Conservation (phyloP, 805 yeast species). For the Torulaspora microellipsoides region DNA sequence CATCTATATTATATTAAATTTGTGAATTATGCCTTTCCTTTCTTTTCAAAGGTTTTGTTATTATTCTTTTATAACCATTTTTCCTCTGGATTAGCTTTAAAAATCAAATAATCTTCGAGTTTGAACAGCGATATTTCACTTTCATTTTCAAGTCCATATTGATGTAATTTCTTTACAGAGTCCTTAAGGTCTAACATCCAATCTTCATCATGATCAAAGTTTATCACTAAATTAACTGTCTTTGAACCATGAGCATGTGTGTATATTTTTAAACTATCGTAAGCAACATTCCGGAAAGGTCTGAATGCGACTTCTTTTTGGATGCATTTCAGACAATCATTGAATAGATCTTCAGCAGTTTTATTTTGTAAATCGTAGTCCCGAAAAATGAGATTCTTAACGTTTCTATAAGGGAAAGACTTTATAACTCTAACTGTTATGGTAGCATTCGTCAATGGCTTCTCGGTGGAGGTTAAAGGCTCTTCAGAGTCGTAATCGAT, state of each 20-base stretch:
- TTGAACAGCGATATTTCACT: constrained; percentile 88
- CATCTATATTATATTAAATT: constrained; percentile 1
- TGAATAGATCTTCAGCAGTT: constrained; percentile 61
- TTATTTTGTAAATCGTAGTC: constrained; percentile 66
- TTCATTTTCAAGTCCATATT: constrained; percentile 72
- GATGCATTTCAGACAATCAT: constrained; percentile 43
- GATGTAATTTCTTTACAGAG: constrained; percentile 39
- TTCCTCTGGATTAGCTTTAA: constrained; percentile 79
- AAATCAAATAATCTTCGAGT: constrained; percentile 56
- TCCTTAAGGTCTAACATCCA: constrained; percentile 54
- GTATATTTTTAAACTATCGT: constrained; percentile 77
- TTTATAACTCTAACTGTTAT: constrained; percentile 83
- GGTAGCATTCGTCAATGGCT: constrained; percentile 64
- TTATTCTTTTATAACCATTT: constrained; percentile 58
- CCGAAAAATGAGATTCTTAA: constrained; percentile 65
- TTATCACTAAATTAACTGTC: constrained; percentile 86
- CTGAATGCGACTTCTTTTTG: constrained; percentile 63
- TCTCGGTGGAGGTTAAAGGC: constrained; percentile 73
- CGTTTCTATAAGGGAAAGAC: constrained; percentile 88
- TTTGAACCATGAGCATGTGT: constrained; percentile 94
- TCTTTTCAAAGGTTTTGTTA: not conserved
- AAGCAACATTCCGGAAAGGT: constrained; percentile 74
- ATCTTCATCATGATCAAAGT: constrained; percentile 71
- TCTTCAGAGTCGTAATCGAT: constrained; percentile 47
- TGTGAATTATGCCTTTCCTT: not conserved